Evolutionary conservation across 495 filamentous ascomycete species (phyloP), one percentile per base, ranked within the genome.

Genomic region (Talaromyces trachyspermus): DNA sequence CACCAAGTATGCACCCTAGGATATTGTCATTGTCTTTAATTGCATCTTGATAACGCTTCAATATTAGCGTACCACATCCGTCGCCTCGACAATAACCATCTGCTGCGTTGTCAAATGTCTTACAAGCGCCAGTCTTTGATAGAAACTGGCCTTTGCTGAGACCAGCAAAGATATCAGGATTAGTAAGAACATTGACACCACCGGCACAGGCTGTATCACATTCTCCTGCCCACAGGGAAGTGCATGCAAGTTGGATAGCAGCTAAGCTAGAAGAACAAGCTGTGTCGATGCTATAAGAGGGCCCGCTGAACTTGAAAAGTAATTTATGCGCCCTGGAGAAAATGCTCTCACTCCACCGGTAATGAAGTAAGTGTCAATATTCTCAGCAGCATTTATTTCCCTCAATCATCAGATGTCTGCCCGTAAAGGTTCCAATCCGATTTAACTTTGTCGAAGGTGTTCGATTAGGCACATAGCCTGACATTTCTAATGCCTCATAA

Each of bases 401-500:
- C 53, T 44, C 53, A 71, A 41, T 71, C 67, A 49, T 71, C 54
- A 32, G 55, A 60, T 14, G 67, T 58, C 19, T 46, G 38, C 0
- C 67, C 67, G 49, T 60, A 67, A 37, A 66, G 70, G 54, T 53
- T 12, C 67, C 67, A 26, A 70, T 48, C 6, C 67, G 61, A 38
- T 66, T 46, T n/a, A n/a, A n/a, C n/a, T 83, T 80, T 0, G 88
- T 91, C 1, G 88, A 88, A 0, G 85, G 87, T 0, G 89, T 92
- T 48, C 85, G 74, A 60, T 94, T 87, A 0, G 88, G 85, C 22
- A 92, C 85, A 54, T 89, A 89, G 0, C 90, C 90, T 20, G 87
- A 83, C 83, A 88, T 88, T 60, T 95, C 90, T 2, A 96, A 74
- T 0, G 90, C 90, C 55, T 95, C 89, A 51, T 94, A 95, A 1